Conservation (phyloP, 805 yeast species). For the Lipomyces chichibuensis region DNA sequence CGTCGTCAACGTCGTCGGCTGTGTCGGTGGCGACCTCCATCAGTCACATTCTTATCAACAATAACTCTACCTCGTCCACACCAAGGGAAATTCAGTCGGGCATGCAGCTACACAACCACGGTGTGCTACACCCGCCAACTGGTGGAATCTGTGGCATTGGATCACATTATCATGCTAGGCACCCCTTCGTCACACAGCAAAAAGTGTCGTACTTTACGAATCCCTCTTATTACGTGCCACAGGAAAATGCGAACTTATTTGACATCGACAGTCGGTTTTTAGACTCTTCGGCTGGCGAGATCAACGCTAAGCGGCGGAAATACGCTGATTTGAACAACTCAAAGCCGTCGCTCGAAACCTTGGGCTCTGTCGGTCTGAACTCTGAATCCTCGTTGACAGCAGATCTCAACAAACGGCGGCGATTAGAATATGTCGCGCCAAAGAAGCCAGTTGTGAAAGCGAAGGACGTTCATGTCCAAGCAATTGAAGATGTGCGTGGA, state of each 20-base stretch:
- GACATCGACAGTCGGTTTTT: neutral
- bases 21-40: conserved; percentile 20
- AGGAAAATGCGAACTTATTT: neutral
- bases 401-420: conserved; percentile 18
- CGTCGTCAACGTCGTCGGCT: conserved; percentile 23
- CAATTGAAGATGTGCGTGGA: conserved; percentile 35
- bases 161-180: neutral
- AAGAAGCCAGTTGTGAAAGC: conserved; percentile 40
- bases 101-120: neutral
- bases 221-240: neutral
- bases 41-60: conserved; percentile 12
- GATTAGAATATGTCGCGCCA: conserved; percentile 17
- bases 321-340: conserved; percentile 7
- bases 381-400: neutral
- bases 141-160: neutral
- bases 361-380: neutral
- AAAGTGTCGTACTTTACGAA: neutral
- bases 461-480: conserved; percentile 39
- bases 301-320: conserved; percentile 19
- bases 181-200: neutral
- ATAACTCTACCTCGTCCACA: neutral
- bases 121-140: neutral
- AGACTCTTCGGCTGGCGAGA: neutral
- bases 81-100: neutral
- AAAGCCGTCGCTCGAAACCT: neutral